phyloP scores from a whole-genome alignment of 2,329 filamentous ascomycete species.

The Tolypocladium sp. region DNA sequence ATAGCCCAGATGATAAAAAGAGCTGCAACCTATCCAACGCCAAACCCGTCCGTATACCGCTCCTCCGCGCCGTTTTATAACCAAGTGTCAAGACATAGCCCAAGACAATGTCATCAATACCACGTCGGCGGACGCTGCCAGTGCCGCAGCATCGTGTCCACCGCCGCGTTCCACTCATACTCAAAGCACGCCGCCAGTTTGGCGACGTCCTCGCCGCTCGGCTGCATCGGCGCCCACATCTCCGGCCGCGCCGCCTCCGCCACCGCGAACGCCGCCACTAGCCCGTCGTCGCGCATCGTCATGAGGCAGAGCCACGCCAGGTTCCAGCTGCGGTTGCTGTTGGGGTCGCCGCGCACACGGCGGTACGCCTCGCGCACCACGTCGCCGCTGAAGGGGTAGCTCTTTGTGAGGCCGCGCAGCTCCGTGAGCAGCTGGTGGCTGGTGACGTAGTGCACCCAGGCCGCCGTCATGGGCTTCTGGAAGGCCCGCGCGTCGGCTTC shows the following conservation, averaged over 20 bases:
- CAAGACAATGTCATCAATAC: conserved; percentile 25
- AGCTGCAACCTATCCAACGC: not conserved
- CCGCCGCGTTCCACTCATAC: conserved; percentile 56
- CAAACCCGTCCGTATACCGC: not conserved
- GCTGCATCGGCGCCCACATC: conserved; percentile 60
- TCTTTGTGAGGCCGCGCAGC: conserved; percentile 56
- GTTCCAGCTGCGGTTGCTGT: conserved; percentile 66
- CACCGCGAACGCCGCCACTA: conserved; percentile 53
- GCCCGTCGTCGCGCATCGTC: conserved; percentile 54
- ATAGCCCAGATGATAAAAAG: not conserved
- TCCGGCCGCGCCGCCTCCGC: conserved; percentile 51
- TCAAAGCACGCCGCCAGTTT: conserved; percentile 55
- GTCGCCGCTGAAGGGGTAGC: conserved; percentile 59
- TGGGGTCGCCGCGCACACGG: conserved; percentile 53
- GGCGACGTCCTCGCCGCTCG: conserved; percentile 44
- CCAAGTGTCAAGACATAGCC: not conserved
- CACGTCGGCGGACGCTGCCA: conserved; percentile 55
- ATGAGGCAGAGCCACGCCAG: conserved; percentile 62
- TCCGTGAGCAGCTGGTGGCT: conserved; percentile 62
- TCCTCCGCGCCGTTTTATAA: not conserved
- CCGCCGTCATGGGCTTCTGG: conserved; percentile 56
- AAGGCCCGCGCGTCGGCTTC: conserved; percentile 50
- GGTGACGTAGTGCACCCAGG: conserved; percentile 64
- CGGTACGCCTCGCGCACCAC: conserved; percentile 56
- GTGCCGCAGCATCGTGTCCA: conserved; percentile 58